A percentile compares a stretch with the other conserved stretches of the same genome.
These are phyloP conservation scores for Plasmodium vivax DNA, from an alignment of 169 alveolate species.

Conservation along the genomic window DNA sequence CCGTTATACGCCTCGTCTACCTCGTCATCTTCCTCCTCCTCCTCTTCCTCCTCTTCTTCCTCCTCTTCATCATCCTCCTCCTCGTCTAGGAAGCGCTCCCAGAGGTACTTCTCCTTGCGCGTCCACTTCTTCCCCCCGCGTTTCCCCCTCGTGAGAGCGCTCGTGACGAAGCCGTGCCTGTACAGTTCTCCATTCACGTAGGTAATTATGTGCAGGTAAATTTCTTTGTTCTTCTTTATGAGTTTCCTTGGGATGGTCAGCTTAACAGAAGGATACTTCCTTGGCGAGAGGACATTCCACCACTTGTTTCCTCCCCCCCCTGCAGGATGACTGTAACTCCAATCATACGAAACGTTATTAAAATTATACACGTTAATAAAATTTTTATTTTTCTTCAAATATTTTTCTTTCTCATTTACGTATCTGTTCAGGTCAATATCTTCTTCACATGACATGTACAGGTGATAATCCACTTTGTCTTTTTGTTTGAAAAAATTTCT, in stretches of 20 bases:
- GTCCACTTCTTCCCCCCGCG: neutral
- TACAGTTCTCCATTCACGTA: constrained; percentile 41
- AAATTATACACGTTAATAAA: constrained; percentile 34
- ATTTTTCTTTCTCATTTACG: constrained; percentile 25
- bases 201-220: constrained; percentile 47
- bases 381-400: constrained; percentile 9
- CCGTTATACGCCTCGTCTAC: neutral
- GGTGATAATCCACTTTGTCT: constrained; percentile 56
- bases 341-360: constrained; percentile 1
- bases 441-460: constrained; percentile 59
- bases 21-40: neutral
- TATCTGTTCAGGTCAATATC: constrained; percentile 43
- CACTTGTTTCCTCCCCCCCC: neutral
- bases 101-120: neutral
- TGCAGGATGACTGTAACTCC: neutral
- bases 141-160: neutral
- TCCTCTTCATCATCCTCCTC: neutral
- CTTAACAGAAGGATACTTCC: constrained; percentile 13
- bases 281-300: neutral
- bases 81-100: constrained; percentile 17
- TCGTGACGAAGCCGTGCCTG: constrained; percentile 28
- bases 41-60: neutral
- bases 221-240: constrained; percentile 13
- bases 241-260: neutral
- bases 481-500: constrained; percentile 20